Conservation (phyloP, 2,329 filamentous ascomycete genomes). For the Aureobasidium zeae region DNA sequence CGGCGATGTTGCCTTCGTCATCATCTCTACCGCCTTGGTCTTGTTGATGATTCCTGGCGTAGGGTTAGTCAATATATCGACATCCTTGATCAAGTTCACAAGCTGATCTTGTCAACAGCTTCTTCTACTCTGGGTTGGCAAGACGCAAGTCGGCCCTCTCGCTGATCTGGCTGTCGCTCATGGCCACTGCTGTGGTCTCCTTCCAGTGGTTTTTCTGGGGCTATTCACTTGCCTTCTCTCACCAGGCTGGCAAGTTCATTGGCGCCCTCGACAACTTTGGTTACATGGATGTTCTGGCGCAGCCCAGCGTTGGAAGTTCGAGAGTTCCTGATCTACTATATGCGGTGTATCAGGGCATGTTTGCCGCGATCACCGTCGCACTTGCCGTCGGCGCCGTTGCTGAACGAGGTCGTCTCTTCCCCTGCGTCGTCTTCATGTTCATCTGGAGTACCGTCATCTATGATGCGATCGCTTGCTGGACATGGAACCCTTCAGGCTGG, state of each 20-base stretch:
- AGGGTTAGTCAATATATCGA: slow-evolving; percentile 40
- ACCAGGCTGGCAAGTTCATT: slow-evolving; percentile 64
- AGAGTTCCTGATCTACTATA: slow-evolving; percentile 77
- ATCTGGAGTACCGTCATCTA: slow-evolving; percentile 86
- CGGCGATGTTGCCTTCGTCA: slow-evolving; percentile 75
- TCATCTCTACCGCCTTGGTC: slow-evolving; percentile 67
- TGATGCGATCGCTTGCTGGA: slow-evolving; percentile 91
- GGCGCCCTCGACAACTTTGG: slow-evolving; percentile 73
- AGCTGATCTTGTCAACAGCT: slow-evolving; percentile 38
- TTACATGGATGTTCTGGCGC: slow-evolving; percentile 64
- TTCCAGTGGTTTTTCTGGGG: slow-evolving; percentile 98
- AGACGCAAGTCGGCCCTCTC: slow-evolving; percentile 82
- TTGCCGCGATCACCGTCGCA: slow-evolving; percentile 77
- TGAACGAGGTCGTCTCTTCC: slow-evolving; percentile 79
- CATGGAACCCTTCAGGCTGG: slow-evolving; percentile 81
- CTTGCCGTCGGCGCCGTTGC: slow-evolving; percentile 77
- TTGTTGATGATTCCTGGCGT: slow-evolving; percentile 90
- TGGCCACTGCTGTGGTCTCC: slow-evolving; percentile 67
- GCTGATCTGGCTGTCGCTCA: slow-evolving; percentile 75
- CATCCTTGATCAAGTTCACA: background rate
- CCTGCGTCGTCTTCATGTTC: slow-evolving; percentile 86
- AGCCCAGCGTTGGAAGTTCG: slow-evolving; percentile 62
- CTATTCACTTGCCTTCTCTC: slow-evolving; percentile 74
- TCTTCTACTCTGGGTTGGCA: slow-evolving; percentile 88
- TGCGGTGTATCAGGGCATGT: slow-evolving; percentile 81